Percentiles rank a stretch among this genome's conserved stretches.
Evolutionary conservation across 495 filamentous ascomycete species (phyloP).

Genomic region (Aspergillus asperescens): DNA sequence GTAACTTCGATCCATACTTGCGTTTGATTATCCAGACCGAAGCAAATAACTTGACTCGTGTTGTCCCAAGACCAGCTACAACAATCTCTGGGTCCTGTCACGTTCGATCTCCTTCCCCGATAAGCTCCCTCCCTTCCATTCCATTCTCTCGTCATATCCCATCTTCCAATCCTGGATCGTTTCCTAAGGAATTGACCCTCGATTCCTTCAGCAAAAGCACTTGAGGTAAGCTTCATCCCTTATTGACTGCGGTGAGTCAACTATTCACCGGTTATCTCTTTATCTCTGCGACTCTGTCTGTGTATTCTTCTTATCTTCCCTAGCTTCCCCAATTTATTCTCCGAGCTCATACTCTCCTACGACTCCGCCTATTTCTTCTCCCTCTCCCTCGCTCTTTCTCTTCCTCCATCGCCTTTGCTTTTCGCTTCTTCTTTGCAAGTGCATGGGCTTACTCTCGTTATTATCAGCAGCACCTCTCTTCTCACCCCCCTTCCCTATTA

Average conservation of each 20-base stretch:
- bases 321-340: not conserved
- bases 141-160: no score
- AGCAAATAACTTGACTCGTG: no score
- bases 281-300: slow-evolving; percentile 5
- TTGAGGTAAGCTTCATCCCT: no score
- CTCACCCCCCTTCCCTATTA: not conserved
- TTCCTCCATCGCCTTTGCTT: not conserved
- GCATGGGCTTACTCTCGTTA: slow-evolving; percentile 10
- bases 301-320: slow-evolving; percentile 13
- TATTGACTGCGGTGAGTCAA: not conserved
- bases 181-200: no score
- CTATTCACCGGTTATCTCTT: not conserved
- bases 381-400: not conserved
- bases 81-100: no score
- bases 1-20: no score
- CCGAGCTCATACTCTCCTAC: not conserved
- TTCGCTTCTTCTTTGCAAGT: not conserved
- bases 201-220: no score
- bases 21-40: no score
- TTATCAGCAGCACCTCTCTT: not conserved
- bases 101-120: no score
- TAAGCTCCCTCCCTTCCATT: no score
- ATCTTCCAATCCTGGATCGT: no score
- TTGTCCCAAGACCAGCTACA: no score
- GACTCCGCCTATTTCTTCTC: not conserved